phyloP scores from a whole-genome alignment of 2,329 filamentous ascomycete species.

The Leptographium flavum region DNA sequence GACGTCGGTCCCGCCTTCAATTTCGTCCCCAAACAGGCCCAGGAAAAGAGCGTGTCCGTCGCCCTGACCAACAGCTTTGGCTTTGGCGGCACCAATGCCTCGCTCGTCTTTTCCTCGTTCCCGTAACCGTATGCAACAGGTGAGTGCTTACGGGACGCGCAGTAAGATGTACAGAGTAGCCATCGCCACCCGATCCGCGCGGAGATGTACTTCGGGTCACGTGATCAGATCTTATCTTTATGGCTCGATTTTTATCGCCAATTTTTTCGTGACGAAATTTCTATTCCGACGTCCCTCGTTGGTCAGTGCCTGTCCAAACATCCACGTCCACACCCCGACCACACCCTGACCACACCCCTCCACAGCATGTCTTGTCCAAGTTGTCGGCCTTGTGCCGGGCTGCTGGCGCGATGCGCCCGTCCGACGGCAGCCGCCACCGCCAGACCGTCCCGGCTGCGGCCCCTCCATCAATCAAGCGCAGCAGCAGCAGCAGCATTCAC shows the following conservation, averaged over 20 bases:
- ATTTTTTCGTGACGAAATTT: neutral
- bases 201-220: too few species aligned
- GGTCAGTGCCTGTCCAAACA: neutral
- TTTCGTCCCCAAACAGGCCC: conserved; percentile 60
- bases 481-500: neutral
- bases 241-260: neutral
- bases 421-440: neutral
- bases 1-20: conserved; percentile 65
- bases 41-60: conserved; percentile 55
- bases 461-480: neutral
- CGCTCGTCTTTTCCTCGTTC: conserved; percentile 52
- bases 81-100: conserved; percentile 93
- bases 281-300: neutral
- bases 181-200: too few species aligned
- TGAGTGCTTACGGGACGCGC: neutral
- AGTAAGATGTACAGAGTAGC: too few species aligned
- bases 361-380: conserved; percentile 33
- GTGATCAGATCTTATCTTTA: neutral
- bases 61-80: conserved; percentile 93
- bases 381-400: conserved; percentile 30
- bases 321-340: neutral
- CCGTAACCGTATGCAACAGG: neutral
- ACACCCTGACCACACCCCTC: neutral
- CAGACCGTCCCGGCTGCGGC: neutral
- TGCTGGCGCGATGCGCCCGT: conserved; percentile 19